Conservation (phyloP, 306 rosid species). For the Potentilla sterilis region DNA sequence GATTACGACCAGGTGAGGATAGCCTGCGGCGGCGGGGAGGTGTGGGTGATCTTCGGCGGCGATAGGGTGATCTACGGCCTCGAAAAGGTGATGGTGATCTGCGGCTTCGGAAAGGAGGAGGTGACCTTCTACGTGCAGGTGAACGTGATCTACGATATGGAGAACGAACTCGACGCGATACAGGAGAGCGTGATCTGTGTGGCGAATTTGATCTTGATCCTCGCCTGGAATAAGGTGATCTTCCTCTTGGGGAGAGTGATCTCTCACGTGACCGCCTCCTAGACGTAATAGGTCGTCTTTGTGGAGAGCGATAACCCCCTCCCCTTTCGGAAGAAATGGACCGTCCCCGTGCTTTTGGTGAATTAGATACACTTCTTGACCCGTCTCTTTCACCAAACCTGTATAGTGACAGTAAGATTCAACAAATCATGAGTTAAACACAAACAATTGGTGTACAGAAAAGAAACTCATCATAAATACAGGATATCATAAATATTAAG, state of each 20-base stretch:
- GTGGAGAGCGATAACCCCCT: constrained; percentile 47
- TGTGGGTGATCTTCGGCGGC: constrained; percentile 24
- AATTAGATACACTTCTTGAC: constrained; percentile 62
- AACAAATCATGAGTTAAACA: constrained; percentile 2
- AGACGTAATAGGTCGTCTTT: constrained; percentile 46
- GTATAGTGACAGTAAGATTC: constrained; percentile 13
- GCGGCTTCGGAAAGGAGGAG: constrained; percentile 17
- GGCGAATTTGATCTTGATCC: constrained; percentile 30
- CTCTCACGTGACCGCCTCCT: constrained; percentile 47
- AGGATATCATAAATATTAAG: neutral
- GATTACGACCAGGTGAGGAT: constrained; percentile 11
- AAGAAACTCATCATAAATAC: neutral
- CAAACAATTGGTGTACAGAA: constrained; percentile 11
- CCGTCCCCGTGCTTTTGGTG: constrained; percentile 48
- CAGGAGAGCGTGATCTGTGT: constrained; percentile 32
- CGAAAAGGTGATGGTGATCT: constrained; percentile 32
- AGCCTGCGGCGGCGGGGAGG: constrained; percentile 25
- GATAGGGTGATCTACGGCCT: constrained; percentile 15
- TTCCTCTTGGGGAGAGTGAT: constrained; percentile 41
- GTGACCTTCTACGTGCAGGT: constrained; percentile 22
- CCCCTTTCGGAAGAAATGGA: constrained; percentile 61
- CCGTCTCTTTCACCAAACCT: constrained; percentile 40
- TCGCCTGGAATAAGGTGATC: constrained; percentile 26
- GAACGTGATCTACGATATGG: constrained; percentile 30
- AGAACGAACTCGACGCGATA: constrained; percentile 21